Evolutionary conservation across 1,139 yeast species (phyloP).

Genomic region (Hansenula sp.): DNA sequence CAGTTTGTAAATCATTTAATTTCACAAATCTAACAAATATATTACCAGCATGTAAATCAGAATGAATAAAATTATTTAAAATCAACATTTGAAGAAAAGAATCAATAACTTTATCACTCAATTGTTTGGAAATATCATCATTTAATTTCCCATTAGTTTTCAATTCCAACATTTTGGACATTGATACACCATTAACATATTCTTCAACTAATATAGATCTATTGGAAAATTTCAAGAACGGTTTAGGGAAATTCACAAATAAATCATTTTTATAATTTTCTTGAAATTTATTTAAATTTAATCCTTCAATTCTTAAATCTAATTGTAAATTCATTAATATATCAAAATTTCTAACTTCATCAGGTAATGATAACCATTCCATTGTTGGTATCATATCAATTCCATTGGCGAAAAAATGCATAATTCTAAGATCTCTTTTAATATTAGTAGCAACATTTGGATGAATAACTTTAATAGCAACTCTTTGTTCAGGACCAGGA

Average conservation of each 20-base stretch:
- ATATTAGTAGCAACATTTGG: constrained; percentile 75
- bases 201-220: constrained; percentile 83
- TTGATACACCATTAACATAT: constrained; percentile 75
- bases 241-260: constrained; percentile 79
- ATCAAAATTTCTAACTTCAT: constrained; percentile 86
- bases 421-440: constrained; percentile 75
- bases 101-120: constrained; percentile 85
- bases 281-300: constrained; percentile 65
- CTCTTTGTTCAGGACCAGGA: constrained; percentile 46
- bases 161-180: constrained; percentile 56
- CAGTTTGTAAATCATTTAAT: constrained; percentile 31
- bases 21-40: constrained; percentile 76
- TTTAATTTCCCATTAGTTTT: constrained; percentile 31
- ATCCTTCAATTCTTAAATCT: constrained; percentile 85
- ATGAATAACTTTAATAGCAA: constrained; percentile 89
- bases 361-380: constrained; percentile 97
- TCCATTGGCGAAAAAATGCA: constrained; percentile 70
- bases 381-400: constrained; percentile 80
- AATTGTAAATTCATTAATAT: constrained; percentile 83
- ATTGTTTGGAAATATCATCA: constrained; percentile 54
- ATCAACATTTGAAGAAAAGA: constrained; percentile 91
- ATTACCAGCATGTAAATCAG: constrained; percentile 96
- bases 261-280: constrained; percentile 38
- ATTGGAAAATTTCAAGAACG: constrained; percentile 62
- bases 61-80: constrained; percentile 89